Base-by-base conservation (phyloP, 108 stramenopile species). In the Pseudonitzschia multistriata region DNA sequence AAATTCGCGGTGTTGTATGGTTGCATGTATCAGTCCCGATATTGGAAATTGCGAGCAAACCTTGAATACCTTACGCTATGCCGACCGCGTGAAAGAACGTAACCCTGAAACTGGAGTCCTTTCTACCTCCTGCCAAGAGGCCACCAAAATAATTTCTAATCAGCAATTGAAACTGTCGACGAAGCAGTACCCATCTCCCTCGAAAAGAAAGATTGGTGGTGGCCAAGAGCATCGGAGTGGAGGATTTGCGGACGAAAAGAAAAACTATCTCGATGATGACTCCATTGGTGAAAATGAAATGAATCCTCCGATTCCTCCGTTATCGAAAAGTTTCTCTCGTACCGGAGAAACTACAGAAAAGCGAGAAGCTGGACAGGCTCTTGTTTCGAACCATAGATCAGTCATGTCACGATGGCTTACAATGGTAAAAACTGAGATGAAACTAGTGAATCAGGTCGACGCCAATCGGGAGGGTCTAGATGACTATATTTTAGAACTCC, bases 61-160 rank as follows among this genome's bases (percentile, higher is more conserved):
- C 3, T 70, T 97, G 60, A 99, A 99, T 71, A 99, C 99, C n/a
- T 86, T 99, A 22, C 86, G 98, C 8, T 98, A 97, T 76, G 96
- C 98, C 13, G 96, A 98, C 57, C 85, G 96, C 49, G 95, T 97
- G 34, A 97, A 97, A 79, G 93, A 95, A 59, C 87, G 90, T n/a
- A 79, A 92, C 76, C 62, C 90, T n/a, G 75, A 85, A 62, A 87
- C 76, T 25, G 91, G 93, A 4, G 74, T 70, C 36, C 74, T 88
- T 22, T 59, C 88, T 17, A 48, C 42, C 33, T 42, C 67, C 15
- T 80, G 42, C 36, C 49, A 75, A 40, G 30, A 72, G 49, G 71
- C 77, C 17, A 50, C 49, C 21, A 70, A 70, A 33, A 40, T 67
- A 7, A 35, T 39, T 34, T 11, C 48, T n/a, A 50, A 31, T 15